Base-by-base conservation (phyloP, 306 rosid species). In the Trifolium pratense region DNA sequence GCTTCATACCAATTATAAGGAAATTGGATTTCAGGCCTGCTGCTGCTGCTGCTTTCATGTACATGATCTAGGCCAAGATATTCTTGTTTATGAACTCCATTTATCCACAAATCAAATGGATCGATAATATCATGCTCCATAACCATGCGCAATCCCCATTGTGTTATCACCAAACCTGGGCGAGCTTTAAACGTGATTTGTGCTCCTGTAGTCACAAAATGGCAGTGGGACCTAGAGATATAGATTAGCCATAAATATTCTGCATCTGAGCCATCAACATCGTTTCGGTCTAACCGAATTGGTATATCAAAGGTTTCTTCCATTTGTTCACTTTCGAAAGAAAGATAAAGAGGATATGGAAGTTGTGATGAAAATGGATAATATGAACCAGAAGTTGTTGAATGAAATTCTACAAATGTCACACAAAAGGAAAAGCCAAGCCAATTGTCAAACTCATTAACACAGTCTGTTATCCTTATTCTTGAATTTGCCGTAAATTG, bases 1-100 rank as follows among this genome's bases (percentile, higher is more conserved):
- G 76, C 40, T 13, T n/a, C 76, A 42, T 23, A 12, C 76, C 76
- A 72, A 26, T 58, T 72, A 43, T 40, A 72, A 0, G 42, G 45
- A 25, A 72, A 68, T 58, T 25, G 58, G 29, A 42, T 5, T 57
- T 42, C 15, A 12, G 42, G 56, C 16, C 6, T 5, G 2, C 5
- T 14, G 21, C 46, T n/a, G n/a, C n/a, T 23, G 31, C 56, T 23
- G 17, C 42, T 39, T 71, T 23, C 75, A 56, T 37, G 26, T 8
- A 21, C 26, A 56, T 23, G 3, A 15, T 56, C 55, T 0, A 37
- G 9, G 25, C 0, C 2, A 11, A 49, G 3, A 37, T 4, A 4
- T n/a, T 0, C 13, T 20, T 18, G 5, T 20, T 12, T 49, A 29
- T 48, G 0, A 42, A 63, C 1, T 8, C 37, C 31, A 10, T 9